Conservation (phyloP, 768 basidiomycete species). For the Crucibulum laeve region DNA sequence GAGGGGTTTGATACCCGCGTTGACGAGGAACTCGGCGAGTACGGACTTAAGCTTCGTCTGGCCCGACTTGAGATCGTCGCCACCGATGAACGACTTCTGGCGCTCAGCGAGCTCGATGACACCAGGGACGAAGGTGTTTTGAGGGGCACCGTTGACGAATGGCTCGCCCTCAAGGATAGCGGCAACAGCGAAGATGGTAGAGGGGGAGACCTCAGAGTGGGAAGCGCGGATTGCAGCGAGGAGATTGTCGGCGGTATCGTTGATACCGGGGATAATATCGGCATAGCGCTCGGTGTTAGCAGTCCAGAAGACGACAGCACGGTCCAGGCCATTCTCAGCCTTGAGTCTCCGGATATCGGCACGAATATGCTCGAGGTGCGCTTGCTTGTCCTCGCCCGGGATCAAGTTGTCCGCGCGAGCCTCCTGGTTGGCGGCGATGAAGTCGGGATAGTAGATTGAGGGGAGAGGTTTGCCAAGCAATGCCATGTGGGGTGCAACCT, state of each 20-base stretch:
- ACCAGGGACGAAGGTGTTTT: conserved; percentile 98
- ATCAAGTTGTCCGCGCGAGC: conserved; percentile 93
- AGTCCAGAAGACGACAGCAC: conserved; percentile 95
- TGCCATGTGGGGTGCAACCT: conserved; percentile 84
- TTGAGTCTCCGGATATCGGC: conserved; percentile 96
- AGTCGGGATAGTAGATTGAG: conserved; percentile 95
- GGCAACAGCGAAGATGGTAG: conserved; percentile 93
- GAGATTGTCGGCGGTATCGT: conserved; percentile 89
- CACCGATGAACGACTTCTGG: conserved; percentile 88
- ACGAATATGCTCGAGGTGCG: conserved; percentile 88
- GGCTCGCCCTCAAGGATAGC: conserved; percentile 93
- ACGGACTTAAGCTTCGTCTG: conserved; percentile 98
- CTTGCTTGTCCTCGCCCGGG: conserved; percentile 81
- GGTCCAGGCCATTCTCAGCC: conserved; percentile 73
- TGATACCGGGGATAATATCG: conserved; percentile 90
- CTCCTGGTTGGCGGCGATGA: conserved; percentile 97
- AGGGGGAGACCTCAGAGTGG: conserved; percentile 94
- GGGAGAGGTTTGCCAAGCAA: conserved; percentile 80
- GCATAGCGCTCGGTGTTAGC: conserved; percentile 98
- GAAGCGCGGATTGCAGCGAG: conserved; percentile 78
- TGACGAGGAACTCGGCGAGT: conserved; percentile 96
- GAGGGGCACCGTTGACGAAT: conserved; percentile 96
- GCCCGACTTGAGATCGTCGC: conserved; percentile 96
- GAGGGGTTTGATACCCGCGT: conserved; percentile 96
- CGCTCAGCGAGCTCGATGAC: conserved; percentile 90